Evolutionary conservation across 2,329 filamentous ascomycete genomes (phyloP), one percentile per base, ranked within the genome.

Genomic region (Sporothrix euskadiensis): DNA sequence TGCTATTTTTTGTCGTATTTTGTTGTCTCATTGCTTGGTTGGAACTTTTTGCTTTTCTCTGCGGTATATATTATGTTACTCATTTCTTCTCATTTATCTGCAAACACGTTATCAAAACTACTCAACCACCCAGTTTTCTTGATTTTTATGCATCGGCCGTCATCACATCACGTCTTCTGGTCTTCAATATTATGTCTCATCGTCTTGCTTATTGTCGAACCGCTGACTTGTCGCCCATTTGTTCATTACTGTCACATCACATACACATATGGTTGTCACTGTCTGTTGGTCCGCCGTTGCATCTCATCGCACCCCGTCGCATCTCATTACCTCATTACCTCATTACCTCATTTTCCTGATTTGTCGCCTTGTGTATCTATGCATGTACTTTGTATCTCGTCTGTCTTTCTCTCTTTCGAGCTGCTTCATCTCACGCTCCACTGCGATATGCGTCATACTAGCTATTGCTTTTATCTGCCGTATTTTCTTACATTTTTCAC

Each of bases 51-150:
- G 59, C 19, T 41, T 59, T 65, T 65, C 14, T 12, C n/a, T 44
- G 59, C 35, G 59, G 59, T 65, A 65, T 44, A 65, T 65, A 65
- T 65, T 41, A 44, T 65, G 59, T 65, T 59, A 9, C 12, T 59
- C 14, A 19, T 35, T 35, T 35, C 30, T n/a, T 44, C 9, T 65
- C 59, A 65, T 65, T 44, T 44, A 65, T 44, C n/a, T 65, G 35
- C 59, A 44, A 14, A 44, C 26, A 49, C 14, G 5, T 61, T 2
- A 26, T 44, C 59, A 44, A 14, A 12, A 35, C 39, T 41, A 19
- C 59, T 63, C 19, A 57, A 16, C n/a, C n/a, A 19, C 14, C 9
- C 22, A 10, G 14, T 44, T 9, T 9, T 39, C 35, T 44, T 7
- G 59, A 16, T 59, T 35, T 44, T 65, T 3, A 16, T 12, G 14